Base-by-base conservation (phyloP, 2,329 filamentous ascomycete genomes). In the Lasiodiplodia citricola region DNA sequence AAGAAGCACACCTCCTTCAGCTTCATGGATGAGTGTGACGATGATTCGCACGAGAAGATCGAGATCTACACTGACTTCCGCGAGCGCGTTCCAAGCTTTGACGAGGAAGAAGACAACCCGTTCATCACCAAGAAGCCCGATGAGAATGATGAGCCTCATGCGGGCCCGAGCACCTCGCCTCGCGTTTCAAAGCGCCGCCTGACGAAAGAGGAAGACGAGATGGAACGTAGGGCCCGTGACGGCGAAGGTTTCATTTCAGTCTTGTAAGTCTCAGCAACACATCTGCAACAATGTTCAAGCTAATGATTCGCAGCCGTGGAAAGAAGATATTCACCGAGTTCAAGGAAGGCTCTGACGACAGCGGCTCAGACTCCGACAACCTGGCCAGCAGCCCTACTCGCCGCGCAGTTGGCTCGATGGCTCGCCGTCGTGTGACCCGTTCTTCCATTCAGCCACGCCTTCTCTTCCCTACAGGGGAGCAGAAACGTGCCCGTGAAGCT, bases 31-130 rank as follows among this genome's bases (percentile, higher is more conserved):
- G 86, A 88, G 63, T 85, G 87, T n/a, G 80, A 84, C 8, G 85
- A 88, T 52, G 82, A 88, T 51, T 82, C 84, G n/a, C 67, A 64
- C 44, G 72, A 70, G 28, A 72, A 70, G 4, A 92, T 94, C 72
- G 79, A 87, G 71, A 92, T 95, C 74, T 95, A 89, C 76, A 94
- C 91, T 51, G 92, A 96, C 78, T 88, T 92, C 0, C 90, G 93
- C 71, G 94, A 97, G 73, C 85, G 87, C 56, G 80, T 94, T 52
- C 92, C 92, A 23, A 86, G 89, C 71, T 81, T 88, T 52, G 91
- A 93, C 73, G 77, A 81, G n/a, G 88, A 85, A 72, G 80, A 83
- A 7, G 88, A 90, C 31, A 96, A 95, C 76, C 92, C 92, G 1
- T 96, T 95, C 78, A 86, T 89, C 70, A 87, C 85, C 65, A 82